Evolutionary conservation across 331 rosid genomes (phyloP), one percentile per base, ranked within the genome.

Genomic region (Arachis monticola): DNA sequence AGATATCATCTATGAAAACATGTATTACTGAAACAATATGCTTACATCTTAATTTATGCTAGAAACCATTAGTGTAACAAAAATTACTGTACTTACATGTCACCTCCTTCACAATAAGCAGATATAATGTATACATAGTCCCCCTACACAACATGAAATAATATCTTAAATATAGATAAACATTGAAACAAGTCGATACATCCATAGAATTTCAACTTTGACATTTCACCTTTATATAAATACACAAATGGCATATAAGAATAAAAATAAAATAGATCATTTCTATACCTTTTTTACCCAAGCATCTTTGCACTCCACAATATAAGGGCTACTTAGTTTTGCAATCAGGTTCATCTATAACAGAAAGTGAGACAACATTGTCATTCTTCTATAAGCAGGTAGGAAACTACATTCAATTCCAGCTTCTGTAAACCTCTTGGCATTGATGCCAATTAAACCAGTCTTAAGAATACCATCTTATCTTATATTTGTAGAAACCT

Each of bases 281-380:
- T 61, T 59, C 50, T 69, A 69, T 75, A 90, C 99, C 97, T 94
- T 94, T 80, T 88, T 95, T 82, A 90, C 89, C 99, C 99, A 92
- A 71, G 99, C 89, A 86, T 92, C 99, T 86, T 86, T 92, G 83
- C 82, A 92, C 82, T 92, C 96, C 83, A 90, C 92, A 50, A 94
- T 85, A 81, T 94, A 92, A 51, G 97, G 97, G 84, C 92, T 80
- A 70, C 90, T 82, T 59, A 92, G 81, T 83, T 90, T 87, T 30
- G 96, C 87, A 59, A 94, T 92, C 80, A 88, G 84, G 83, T 86
- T 82, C 97, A 89, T 83, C 94, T 89, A 76, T 55, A 77, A 81
- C 66, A 72, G 58, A 77, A 51, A 75, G 72, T 72, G 30, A 66
- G 35, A 57, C 60, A 40, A 60, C 67, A 31, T n/a, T 52, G 59